Evolutionary conservation across 495 filamentous ascomycete species (phyloP), one percentile per base, ranked within the genome.

Genomic region (Trichocladium antarcticum): DNA sequence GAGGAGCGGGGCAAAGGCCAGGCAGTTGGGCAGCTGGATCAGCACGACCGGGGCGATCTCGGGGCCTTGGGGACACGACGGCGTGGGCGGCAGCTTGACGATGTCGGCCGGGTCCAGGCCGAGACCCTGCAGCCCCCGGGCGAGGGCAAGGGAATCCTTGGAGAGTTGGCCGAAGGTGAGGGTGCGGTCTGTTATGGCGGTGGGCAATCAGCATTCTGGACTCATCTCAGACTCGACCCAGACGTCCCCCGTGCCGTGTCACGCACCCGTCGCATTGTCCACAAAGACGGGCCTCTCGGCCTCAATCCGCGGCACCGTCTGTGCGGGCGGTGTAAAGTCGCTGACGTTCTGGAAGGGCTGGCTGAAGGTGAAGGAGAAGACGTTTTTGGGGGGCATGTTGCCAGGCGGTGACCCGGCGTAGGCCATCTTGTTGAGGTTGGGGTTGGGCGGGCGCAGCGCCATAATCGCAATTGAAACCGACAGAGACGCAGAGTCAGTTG

Each of bases 1-100:
- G 0, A 63, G 38, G 24, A 63, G 32, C 2, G 62, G 60, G 4
- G 54, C 52, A 37, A 65, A 61, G 11, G 60, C 46, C 10, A 65
- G 51, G 34, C 47, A 54, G 50, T 65, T 65, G 37, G 62, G 62
- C 8, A 65, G 52, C 45, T 65, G 62, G 54, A 65, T 56, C n/a
- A 65, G 56, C 20, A 65, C 56, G 28, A 65, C 39, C 7, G 60
- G 62, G 1, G 62, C 58, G 48, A 65, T 53, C 47, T 65, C 57
- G 40, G 62, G 51, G 3, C 61, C 61, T 10, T 43, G 17, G 5
- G 52, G 56, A 43, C 62, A 65, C 2, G 57, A 52, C 10, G 58
- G 31, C 2, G 62, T 65, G 0, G 62, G 56, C 16, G 62, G 62
- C 5, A 65, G 60, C 29, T 57, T 65, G 44, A 44, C 29, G 19